Conservation (phyloP, 2,329 filamentous ascomycete genomes). For the Zasmidium citrigriseum region DNA sequence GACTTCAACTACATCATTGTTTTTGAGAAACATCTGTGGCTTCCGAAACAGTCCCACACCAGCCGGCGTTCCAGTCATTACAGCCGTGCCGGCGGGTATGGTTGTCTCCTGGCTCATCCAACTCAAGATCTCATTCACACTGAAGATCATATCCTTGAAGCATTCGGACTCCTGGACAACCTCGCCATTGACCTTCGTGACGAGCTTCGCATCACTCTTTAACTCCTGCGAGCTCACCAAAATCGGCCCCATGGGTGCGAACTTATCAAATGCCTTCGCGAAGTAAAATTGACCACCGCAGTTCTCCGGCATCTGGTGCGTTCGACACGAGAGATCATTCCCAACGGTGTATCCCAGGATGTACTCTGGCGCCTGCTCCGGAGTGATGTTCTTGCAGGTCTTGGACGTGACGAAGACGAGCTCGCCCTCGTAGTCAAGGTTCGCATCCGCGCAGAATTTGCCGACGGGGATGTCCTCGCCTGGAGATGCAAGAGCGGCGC, state of each 20-base stretch:
- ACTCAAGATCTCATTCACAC: constrained; percentile 12
- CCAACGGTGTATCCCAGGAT: constrained; percentile 57
- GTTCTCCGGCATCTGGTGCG: constrained; percentile 52
- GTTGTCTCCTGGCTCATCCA: constrained; percentile 41
- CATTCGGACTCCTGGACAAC: constrained; percentile 41
- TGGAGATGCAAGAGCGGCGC: constrained; percentile 12
- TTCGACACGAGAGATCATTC: constrained; percentile 58
- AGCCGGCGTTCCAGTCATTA: constrained; percentile 51
- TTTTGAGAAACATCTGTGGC: constrained; percentile 29
- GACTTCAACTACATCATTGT: constrained; percentile 25
- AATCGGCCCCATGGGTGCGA: constrained; percentile 54
- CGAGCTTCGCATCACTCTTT: constrained; percentile 37
- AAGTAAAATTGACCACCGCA: constrained; percentile 60
- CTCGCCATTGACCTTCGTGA: constrained; percentile 52
- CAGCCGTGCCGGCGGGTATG: constrained; percentile 38
- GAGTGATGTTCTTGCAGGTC: constrained; percentile 44
- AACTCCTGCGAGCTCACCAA: constrained; percentile 27
- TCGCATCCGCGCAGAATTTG: constrained; percentile 11
- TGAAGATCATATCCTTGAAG: constrained; percentile 38
- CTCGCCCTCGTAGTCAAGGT: constrained; percentile 8
- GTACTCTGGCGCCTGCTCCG: constrained; percentile 49
- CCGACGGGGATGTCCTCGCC: constrained; percentile 12
- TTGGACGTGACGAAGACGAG: constrained; percentile 16
- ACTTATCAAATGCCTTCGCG: constrained; percentile 59
- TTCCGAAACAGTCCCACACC: constrained; percentile 34